Base-by-base conservation (phyloP, 2,329 filamentous ascomycete genomes). In the Teratosphaeria zuluensis region DNA sequence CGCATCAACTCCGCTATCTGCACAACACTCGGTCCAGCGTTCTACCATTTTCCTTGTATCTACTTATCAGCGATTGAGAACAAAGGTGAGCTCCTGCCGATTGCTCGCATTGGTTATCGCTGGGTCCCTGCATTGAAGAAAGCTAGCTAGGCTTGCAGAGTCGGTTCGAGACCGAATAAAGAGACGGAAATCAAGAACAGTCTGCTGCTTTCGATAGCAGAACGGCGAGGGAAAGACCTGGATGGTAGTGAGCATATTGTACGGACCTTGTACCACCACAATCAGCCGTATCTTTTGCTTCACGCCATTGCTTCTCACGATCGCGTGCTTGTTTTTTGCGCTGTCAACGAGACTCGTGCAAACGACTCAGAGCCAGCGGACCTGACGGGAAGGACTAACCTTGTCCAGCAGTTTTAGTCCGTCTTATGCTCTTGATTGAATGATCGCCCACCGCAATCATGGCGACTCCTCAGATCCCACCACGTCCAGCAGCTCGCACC, bases 381-480 rank as follows among this genome's bases (percentile, higher is more conserved):
- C 16, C 5, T 19, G 42, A 48, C 42, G 42, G 7, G 42, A 24
- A 48, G 16, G 42, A 48, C 42, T 48, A 48, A 48, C 42, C 42
- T 48, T 48, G n/a, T n/a, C n/a, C 42, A 48, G 42, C 42, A 48
- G 42, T 48, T 21, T 8, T 48, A 8, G n/a, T n/a, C 51, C 42
- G 53, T 60, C 51, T 51, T 53, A 51, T 30, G 32, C 57, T 54
- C 56, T 56, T 56, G 57, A 62, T 60, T 46, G 32, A 7, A 42
- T 55, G 53, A 59, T 52, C 55, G 24, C 31, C 35, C 42, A 28
- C 31, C 58, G 7, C 67, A 66, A 74, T 64, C 65, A 78, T 78
- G 77, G 75, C 82, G 66, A 77, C 78, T 59, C 81, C 85, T 48
- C 76, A 75, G 65, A 77, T 88, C 64, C 85, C 85, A 62, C 84